Percentiles rank a stretch among this genome's conserved stretches.
Conservation (phyloP, 805 yeast species). For the Komagataella phaffii region DNA sequence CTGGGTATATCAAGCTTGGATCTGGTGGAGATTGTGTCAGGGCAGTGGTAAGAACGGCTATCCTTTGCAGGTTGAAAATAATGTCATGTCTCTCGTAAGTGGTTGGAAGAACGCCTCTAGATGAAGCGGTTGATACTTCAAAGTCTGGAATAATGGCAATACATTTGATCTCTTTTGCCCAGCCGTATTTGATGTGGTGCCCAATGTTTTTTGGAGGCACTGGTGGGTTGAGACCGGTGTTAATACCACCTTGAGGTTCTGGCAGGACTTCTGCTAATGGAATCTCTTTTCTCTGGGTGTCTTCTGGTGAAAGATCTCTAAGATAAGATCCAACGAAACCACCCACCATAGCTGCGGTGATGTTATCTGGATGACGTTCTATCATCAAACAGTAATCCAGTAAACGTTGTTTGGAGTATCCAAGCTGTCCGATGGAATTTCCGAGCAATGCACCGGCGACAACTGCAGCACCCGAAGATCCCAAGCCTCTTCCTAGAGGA, state of each 20-base stretch:
- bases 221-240: conserved; percentile 59
- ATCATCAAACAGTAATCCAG: conserved; percentile 93
- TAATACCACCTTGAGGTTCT: conserved; percentile 55
- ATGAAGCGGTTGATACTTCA: conserved; percentile 85
- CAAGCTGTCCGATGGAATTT: conserved; percentile 66
- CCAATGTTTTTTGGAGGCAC: conserved; percentile 81
- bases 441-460: conserved; percentile 93
- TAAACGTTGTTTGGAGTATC: conserved; percentile 66
- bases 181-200: conserved; percentile 73
- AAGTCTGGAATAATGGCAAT: conserved; percentile 88
- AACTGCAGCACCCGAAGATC: conserved; percentile 97
- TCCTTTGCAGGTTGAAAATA: conserved; percentile 84
- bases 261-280: conserved; percentile 82
- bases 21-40: conserved; percentile 77
- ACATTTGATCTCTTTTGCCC: conserved; percentile 76
- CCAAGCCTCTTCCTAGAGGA: conserved; percentile 93
- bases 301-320: conserved; percentile 63
- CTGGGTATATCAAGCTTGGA: conserved; percentile 72
- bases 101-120: conserved; percentile 81
- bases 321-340: conserved; percentile 95
- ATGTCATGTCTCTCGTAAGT: conserved; percentile 70
- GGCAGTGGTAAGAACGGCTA: conserved; percentile 87
- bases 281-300: conserved; percentile 61
- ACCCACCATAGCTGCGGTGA: conserved; percentile 98
- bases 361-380: conserved; percentile 97